Conservation (phyloP, 306 rosid species). For the Notholithocarpus densiflorus region DNA sequence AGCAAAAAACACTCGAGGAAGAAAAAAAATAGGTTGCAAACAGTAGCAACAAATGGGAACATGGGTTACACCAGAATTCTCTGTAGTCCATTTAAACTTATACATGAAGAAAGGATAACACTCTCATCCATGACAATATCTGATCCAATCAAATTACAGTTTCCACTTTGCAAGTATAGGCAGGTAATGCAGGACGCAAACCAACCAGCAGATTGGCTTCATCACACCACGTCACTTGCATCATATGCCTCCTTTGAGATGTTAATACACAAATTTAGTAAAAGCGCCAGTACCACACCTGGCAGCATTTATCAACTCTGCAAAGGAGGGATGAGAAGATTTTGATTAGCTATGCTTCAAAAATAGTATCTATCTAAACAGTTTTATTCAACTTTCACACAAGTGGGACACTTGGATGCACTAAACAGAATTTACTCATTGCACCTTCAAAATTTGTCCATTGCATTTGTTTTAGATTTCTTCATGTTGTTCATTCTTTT, state of each 20-base stretch:
- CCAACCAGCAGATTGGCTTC: constrained; percentile 63
- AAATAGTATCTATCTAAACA: neutral
- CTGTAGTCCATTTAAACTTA: neutral
- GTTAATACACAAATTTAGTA: neutral
- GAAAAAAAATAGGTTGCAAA: neutral
- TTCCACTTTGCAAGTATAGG: constrained; percentile 16
- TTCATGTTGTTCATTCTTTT: neutral
- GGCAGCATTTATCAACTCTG: constrained; percentile 38
- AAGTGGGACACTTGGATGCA: neutral
- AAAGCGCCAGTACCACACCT: constrained; percentile 16
- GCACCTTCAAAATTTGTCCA: neutral
- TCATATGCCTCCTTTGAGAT: constrained; percentile 20
- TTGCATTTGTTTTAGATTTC: neutral
- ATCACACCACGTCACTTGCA: constrained; percentile 68
- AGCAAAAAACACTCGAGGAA: neutral
- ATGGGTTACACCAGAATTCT: neutral
- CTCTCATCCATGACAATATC: neutral
- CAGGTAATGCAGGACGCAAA: constrained; percentile 75
- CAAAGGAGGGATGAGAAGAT: neutral
- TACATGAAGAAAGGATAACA: neutral
- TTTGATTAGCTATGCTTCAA: constrained; percentile 23
- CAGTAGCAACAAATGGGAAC: neutral
- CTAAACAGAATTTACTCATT: neutral
- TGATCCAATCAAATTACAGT: constrained; percentile 7
- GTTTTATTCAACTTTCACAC: neutral